phyloP scores from a whole-genome alignment of 306 rosid species.

The Argentina anserina region DNA sequence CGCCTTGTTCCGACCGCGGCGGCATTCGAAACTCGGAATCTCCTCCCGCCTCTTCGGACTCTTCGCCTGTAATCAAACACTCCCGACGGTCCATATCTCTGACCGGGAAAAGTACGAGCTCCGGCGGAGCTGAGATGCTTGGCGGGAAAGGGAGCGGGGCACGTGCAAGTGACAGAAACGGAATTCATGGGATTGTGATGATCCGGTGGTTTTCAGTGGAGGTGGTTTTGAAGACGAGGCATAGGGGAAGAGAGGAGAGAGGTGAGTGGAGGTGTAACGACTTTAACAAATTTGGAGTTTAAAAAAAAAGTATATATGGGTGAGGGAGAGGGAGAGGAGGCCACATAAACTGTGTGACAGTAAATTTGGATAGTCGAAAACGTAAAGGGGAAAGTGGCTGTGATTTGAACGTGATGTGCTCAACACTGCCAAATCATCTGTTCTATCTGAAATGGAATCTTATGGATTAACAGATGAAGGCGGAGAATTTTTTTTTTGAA shows the following conservation, averaged over 20 bases:
- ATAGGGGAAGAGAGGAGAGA: background rate
- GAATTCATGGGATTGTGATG: slow-evolving; percentile 39
- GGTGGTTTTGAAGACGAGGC: background rate
- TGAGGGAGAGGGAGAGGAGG: background rate
- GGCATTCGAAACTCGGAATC: slow-evolving; percentile 33
- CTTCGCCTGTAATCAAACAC: slow-evolving; percentile 11
- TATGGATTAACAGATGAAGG: no score
- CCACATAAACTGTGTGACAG: slow-evolving; percentile 26
- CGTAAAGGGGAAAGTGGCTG: background rate
- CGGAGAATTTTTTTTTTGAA: no score
- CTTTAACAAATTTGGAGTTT: slow-evolving; percentile 1
- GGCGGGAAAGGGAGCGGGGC: slow-evolving; percentile 23
- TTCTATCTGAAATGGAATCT: background rate
- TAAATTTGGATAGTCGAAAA: background rate
- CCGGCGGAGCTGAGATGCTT: slow-evolving; percentile 9
- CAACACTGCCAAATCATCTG: background rate
- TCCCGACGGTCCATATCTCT: slow-evolving; percentile 1
- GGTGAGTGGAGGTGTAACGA: background rate
- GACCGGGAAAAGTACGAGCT: slow-evolving; percentile 7
- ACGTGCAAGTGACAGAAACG: slow-evolving; percentile 27
- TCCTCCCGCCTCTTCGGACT: slow-evolving; percentile 25
- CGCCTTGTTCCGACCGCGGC: slow-evolving; percentile 28
- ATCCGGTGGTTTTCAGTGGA: slow-evolving; percentile 3
- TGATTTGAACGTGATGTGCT: background rate
- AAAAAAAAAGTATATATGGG: background rate